Evolutionary conservation across 192 early-diverging fungal genomes (phyloP).

Genomic region (Backusella parvicylindrica): DNA sequence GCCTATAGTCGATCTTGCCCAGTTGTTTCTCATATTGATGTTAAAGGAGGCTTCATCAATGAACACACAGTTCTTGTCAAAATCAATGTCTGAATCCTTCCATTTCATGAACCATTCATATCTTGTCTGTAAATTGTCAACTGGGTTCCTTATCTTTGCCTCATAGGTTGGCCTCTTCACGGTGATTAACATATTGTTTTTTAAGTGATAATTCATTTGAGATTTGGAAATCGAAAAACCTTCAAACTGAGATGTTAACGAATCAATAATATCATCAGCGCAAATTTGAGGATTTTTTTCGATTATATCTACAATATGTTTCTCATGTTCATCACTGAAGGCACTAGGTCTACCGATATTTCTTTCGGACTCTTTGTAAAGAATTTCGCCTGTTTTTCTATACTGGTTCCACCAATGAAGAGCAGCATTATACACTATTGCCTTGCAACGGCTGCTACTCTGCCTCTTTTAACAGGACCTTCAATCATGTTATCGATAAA

Average conservation of each 20-base stretch:
- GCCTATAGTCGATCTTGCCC: not conserved
- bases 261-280: slow-evolving; percentile 9
- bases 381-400: not conserved
- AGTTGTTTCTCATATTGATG: too few relatives aligned
- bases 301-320: not conserved
- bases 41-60: not conserved
- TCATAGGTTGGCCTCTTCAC: not conserved
- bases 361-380: not conserved
- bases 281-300: not conserved
- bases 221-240: not conserved
- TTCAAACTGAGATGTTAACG: not conserved
- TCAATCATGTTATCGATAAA: not conserved
- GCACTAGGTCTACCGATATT: not conserved
- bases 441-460: not conserved
- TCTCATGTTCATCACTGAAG: not conserved
- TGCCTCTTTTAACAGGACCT: slow-evolving; percentile 1
- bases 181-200: not conserved
- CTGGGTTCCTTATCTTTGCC: not conserved
- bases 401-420: not conserved
- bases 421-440: not conserved
- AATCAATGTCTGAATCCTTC: too few relatives aligned
- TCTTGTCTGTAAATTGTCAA: too few relatives aligned
- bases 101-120: too few relatives aligned
- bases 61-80: not conserved
- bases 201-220: not conserved